Evolutionary conservation across 2,329 filamentous ascomycete species (phyloP), one percentile per base, ranked within the genome.

Genomic region (Hymenotorrendiella dingleyae): DNA sequence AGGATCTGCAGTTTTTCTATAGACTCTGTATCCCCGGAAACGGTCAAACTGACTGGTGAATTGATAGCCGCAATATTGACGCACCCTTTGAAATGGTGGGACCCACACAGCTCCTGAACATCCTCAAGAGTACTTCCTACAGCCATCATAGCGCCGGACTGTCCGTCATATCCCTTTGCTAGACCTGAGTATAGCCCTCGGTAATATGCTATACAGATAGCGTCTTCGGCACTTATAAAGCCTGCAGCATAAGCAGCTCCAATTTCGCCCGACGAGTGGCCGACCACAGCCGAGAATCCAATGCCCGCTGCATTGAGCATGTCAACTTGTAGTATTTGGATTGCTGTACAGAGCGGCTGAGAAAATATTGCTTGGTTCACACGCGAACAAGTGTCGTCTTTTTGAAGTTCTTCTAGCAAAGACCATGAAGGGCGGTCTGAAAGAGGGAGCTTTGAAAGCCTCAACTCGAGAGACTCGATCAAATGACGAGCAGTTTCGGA

Each of bases 281-380:
- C 67, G 2, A 63, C 56, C 0, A 70, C 67, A 2, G 56, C 59
- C 0, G 46, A 35, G 0, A 67, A 64, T 4, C 42, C 49, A 16
- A 72, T 53, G 1, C 61, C 63, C 58, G 63, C 70, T 1, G 64
- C 62, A 16, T 62, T 20, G 0, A 74, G 57, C 4, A 73, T 56
- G 10, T 66, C 58, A 0, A 67, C 62, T 4, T 73, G 51, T 0
- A 63, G 12, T 17, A 75, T 56, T 22, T 36, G 33, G n/a, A 36
- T 20, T 12, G 33, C 66, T 0, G 67, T 69, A 46, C 62, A 67
- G 62, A 64, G 56, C 45, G 67, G 66, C 50, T 69, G 66, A 6
- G 42, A 45, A 17, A 37, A 24, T 6, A 17, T n/a, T 19, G 37
- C 36, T 11, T 30, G n/a, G 70, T n/a, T n/a, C n/a, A n/a, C n/a